Evolutionary conservation across 108 stramenopile species (phyloP), one percentile per base, ranked within the genome.

Genomic region (Stephanodiscus triporus): DNA sequence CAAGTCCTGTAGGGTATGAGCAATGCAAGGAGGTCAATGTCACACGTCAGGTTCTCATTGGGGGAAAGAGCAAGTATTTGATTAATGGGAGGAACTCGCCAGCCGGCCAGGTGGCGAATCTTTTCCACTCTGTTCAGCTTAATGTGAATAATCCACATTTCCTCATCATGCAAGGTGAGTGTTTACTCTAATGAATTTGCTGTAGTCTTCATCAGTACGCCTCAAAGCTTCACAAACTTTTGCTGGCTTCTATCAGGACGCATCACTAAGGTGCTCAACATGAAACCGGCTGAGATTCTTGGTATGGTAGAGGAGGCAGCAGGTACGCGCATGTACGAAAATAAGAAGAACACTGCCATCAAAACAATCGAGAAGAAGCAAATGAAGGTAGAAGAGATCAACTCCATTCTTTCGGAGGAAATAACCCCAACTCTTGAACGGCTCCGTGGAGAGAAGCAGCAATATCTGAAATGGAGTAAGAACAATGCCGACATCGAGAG

Each of bases 141-240:
- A 99, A 99, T 81, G 99, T 98, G 73, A 98, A 98, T 82, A 99
- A 99, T 88, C 99, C 99, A 9, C 99, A 99, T 83, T 99, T 99
- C 84, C 89, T 98, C 51, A 99, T 99, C 83, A 98, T 99, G 98
- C 99, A 99, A 86, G 96, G 83, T 83, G 53, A 66, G 82, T 63
- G 8, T 56, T 56, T 56, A 13, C 55, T 56, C 8, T 9, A 34
- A 8, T 51, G 13, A 67, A 29, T 51, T 3, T 67, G 24, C 40
- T 40, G 10, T 40, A 40, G 8, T 9, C 4, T 9, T 40, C 40
- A 9, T 40, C 40, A 51, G 9, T n/a, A 51, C 59, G 34, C 23
- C 24, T 17, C 5, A 30, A 16, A 19, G 24, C 40, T 48, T 29
- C 17, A 16, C 38, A 23, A 14, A 66, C 20, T 75, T 57, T 17